phyloP scores from a whole-genome alignment of 140 eudicot genomes.

The Stevia rebaudiana region DNA sequence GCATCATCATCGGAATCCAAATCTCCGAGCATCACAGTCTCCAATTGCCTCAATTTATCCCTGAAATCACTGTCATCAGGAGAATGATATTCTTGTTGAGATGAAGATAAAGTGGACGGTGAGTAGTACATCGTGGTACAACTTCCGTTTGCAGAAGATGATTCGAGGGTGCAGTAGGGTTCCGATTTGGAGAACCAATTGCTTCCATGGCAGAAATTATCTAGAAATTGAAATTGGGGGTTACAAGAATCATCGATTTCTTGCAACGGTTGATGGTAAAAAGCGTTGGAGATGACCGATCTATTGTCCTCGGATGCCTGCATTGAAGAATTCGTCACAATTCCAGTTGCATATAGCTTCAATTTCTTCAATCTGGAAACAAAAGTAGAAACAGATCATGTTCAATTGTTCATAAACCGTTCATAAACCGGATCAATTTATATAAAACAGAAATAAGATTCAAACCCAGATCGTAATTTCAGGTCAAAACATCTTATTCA shows the following conservation, averaged over 20 bases:
- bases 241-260: constrained; percentile 39
- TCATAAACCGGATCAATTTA: background rate
- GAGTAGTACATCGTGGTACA: constrained; percentile 35
- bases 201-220: constrained; percentile 13
- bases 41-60: constrained; percentile 58
- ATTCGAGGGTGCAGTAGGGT: constrained; percentile 67
- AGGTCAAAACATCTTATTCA: background rate
- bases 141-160: constrained; percentile 51
- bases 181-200: constrained; percentile 22
- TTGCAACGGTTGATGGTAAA: constrained; percentile 42
- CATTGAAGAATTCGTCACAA: constrained; percentile 35
- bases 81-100: constrained; percentile 32
- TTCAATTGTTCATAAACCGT: background rate
- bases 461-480: background rate
- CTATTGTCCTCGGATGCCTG: constrained; percentile 42
- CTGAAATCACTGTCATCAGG: constrained; percentile 46
- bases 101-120: constrained; percentile 32
- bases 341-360: constrained; percentile 4
- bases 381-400: background rate
- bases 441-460: background rate
- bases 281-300: constrained; percentile 43
- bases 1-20: constrained; percentile 39
- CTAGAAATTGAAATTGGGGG: constrained; percentile 37
- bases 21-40: constrained; percentile 64
- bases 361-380: constrained; percentile 14